Evolutionary conservation across 768 basidiomycete genomes (phyloP), one percentile per base, ranked within the genome.

Genomic region (Tulasnella sp.): DNA sequence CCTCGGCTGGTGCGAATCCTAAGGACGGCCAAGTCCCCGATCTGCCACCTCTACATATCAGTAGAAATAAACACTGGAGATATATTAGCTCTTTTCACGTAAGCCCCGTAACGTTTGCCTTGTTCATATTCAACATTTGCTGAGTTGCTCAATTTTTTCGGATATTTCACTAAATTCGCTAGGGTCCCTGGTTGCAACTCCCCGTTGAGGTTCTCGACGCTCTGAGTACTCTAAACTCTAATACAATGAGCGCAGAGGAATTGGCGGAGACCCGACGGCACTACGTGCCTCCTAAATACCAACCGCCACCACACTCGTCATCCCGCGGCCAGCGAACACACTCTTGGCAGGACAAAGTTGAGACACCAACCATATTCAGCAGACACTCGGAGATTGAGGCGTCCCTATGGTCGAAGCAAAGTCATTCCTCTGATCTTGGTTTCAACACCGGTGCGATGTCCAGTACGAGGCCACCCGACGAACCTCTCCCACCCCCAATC

Each of bases 141-240:
- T 61, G 34, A 5, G 34, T 38, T 38, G n/a, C 42, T 51, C 34
- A 47, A 59, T 44, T 34, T 34, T 26, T 54, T 50, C 41, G 38
- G 30, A 24, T 52, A 63, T 62, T 65, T 52, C 42, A 5, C 7
- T 15, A 15, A 7, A 38, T 29, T 24, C 7, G 24, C 21, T 68
- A 94, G 90, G 91, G 91, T 13, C 89, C 88, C 8, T 94, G 91
- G 91, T 80, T 93, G 17, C 88, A 91, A 69, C 81, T 94, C 23
- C 89, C 90, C 2, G 73, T 88, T 52, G 91, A 93, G 71, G 74
- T 93, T 21, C 78, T 93, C 62, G 88, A 92, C 66, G 87, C 88
- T 11, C 77, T 93, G 34, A 38, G 34, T 15, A 38, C 7, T 5
- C 34, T 38, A 5, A 38, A 38, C 34, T 38, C 34, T 15, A 38